Conservation (phyloP, 139 green algal species). For the Astrephomene gubernaculifera region DNA sequence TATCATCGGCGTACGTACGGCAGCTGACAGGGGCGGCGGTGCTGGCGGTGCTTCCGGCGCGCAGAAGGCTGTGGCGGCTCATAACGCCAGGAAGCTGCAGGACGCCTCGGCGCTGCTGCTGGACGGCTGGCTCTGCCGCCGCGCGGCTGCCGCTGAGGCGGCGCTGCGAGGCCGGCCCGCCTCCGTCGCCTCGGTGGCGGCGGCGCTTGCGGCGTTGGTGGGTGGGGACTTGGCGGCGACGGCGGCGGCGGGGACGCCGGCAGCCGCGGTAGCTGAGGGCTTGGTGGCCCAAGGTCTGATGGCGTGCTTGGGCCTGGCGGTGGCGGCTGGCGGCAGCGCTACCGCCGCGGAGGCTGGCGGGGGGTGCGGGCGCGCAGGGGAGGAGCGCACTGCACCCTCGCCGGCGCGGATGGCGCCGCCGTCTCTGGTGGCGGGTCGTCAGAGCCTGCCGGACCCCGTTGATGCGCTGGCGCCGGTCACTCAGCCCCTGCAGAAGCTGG, state of each 20-base stretch:
- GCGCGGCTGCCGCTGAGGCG: constrained; percentile 8
- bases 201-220: constrained; percentile 23
- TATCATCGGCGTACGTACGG: constrained; percentile 9
- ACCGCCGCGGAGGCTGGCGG: background rate
- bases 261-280: constrained; percentile 29
- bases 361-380: background rate
- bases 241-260: background rate
- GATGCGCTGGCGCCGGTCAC: constrained; percentile 45
- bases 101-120: background rate
- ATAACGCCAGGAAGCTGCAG: background rate
- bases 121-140: constrained; percentile 27
- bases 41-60: background rate
- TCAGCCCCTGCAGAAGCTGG: constrained; percentile 61
- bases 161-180: constrained; percentile 1
- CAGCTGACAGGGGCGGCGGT: background rate
- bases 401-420: constrained; percentile 42
- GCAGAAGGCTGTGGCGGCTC: background rate
- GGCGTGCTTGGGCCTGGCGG: constrained; percentile 18
- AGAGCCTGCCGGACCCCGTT: constrained; percentile 43
- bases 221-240: constrained; percentile 27
- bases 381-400: background rate
- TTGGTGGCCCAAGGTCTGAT: constrained; percentile 61
- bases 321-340: background rate
- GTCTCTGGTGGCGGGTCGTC: constrained; percentile 13
- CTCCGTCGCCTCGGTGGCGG: background rate